A percentile compares a stretch with the other conserved stretches of the same genome.
phyloP scores from a whole-genome alignment of 2,329 filamentous ascomycete genomes.

The Epichloe hybrida region DNA sequence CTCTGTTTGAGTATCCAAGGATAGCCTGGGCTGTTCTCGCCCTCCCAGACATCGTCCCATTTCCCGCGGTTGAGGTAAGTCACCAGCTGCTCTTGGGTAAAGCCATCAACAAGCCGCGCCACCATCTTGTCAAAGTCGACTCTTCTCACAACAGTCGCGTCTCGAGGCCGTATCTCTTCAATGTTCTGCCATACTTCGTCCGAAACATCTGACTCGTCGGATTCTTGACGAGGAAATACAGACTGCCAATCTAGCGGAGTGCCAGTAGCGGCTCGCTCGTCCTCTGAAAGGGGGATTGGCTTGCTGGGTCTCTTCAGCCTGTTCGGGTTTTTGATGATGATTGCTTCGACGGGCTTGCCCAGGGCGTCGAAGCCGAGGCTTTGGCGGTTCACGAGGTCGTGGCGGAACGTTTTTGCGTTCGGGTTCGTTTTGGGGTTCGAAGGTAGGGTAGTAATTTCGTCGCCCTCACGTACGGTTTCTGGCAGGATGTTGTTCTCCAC shows the following conservation, averaged over 20 bases:
- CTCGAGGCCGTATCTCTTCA: conserved; percentile 31
- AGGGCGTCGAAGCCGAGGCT: conserved; percentile 20
- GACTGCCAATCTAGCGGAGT: conserved; percentile 18
- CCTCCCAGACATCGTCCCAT: neutral
- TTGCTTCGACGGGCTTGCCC: conserved; percentile 26
- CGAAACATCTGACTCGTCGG: conserved; percentile 12
- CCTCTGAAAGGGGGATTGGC: conserved; percentile 8
- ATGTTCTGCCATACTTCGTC: conserved; percentile 32
- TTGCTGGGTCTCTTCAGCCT: conserved; percentile 12
- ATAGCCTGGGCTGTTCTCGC: conserved; percentile 10
- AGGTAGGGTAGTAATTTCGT: neutral
- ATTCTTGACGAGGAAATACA: conserved; percentile 13
- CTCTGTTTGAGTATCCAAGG: conserved; percentile 28
- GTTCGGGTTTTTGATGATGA: conserved; percentile 31
- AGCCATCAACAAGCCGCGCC: conserved; percentile 27
- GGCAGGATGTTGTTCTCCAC: neutral
- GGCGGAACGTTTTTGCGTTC: conserved; percentile 6
- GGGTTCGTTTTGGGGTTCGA: neutral
- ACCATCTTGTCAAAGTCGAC: conserved; percentile 29
- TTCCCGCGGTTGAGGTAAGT: conserved; percentile 23
- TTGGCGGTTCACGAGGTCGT: conserved; percentile 17
- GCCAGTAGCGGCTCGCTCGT: conserved; percentile 5
- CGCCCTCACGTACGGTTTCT: neutral
- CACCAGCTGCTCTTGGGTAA: conserved; percentile 31
- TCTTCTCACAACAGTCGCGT: conserved; percentile 22